phyloP scores from a whole-genome alignment of 768 basidiomycete genomes.

The Mycena albidolilacea region DNA sequence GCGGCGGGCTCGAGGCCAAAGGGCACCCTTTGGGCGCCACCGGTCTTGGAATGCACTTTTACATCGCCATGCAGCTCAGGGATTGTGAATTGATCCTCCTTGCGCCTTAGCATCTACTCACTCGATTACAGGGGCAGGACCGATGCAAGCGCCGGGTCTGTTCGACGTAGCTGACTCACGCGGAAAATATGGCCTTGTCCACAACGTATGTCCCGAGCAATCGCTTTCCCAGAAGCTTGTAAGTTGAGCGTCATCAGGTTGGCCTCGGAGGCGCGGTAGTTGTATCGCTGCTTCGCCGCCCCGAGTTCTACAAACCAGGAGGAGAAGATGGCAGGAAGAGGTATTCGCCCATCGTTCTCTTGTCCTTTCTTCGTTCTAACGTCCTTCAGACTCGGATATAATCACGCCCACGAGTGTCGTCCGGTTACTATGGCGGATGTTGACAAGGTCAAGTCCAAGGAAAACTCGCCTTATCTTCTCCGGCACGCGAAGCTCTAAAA shows the following conservation, averaged over 20 bases:
- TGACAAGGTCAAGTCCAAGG: slow-evolving; percentile 82
- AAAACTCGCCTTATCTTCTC: slow-evolving; percentile 66
- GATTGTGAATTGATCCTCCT: slow-evolving; percentile 61
- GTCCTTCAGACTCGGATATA: slow-evolving; percentile 77
- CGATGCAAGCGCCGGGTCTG: slow-evolving; percentile 84
- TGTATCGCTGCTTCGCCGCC: slow-evolving; percentile 80
- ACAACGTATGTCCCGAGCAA: slow-evolving; percentile 82
- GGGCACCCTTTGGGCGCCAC: slow-evolving; percentile 90
- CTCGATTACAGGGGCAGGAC: slow-evolving; percentile 75
- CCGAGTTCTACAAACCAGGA: slow-evolving; percentile 81
- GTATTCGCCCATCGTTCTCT: slow-evolving; percentile 49
- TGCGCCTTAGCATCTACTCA: slow-evolving; percentile 1
- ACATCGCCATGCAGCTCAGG: slow-evolving; percentile 85
- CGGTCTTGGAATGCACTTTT: slow-evolving; percentile 90
- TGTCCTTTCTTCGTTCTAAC: background rate
- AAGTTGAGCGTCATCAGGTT: slow-evolving; percentile 53
- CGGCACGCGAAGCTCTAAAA: slow-evolving; percentile 62
- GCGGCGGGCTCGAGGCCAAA: slow-evolving; percentile 90
- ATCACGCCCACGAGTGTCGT: slow-evolving; percentile 80
- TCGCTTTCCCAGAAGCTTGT: slow-evolving; percentile 73
- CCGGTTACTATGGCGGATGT: slow-evolving; percentile 75
- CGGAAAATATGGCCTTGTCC: slow-evolving; percentile 86
- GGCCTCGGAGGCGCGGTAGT: slow-evolving; percentile 88
- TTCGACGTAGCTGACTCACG: slow-evolving; percentile 74
- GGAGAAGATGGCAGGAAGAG: slow-evolving; percentile 78